Percentiles rank a stretch among this genome's conserved stretches.
Evolutionary conservation across 1,284 basidiomycete genomes (phyloP).

Genomic region (Cutaneotrichosporon mucoides): DNA sequence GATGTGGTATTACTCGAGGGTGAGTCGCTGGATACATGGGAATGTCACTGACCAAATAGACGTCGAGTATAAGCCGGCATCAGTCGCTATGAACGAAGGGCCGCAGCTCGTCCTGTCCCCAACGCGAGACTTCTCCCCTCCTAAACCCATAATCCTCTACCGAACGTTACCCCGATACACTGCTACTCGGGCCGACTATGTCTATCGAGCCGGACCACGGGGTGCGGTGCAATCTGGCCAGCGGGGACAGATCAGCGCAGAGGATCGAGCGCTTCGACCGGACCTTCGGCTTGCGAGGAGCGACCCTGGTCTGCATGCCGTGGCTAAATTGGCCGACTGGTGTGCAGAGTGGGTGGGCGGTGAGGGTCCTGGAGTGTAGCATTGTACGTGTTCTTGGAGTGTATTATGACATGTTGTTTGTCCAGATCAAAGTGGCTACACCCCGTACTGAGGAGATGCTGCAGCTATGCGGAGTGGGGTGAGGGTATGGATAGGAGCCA

Average conservation of each 20-base stretch:
- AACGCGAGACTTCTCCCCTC: background rate
- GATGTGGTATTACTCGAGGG: slow-evolving; percentile 41
- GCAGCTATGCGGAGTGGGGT: no score
- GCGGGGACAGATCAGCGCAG: slow-evolving; percentile 6
- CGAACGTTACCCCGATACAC: slow-evolving; percentile 36
- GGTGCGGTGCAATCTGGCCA: background rate
- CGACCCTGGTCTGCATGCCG: slow-evolving; percentile 33
- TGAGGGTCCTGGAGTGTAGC: slow-evolving; percentile 16
- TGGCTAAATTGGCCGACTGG: slow-evolving; percentile 36
- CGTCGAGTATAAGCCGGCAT: slow-evolving; percentile 22
- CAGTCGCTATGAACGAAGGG: slow-evolving; percentile 19
- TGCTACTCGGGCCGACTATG: slow-evolving; percentile 23
- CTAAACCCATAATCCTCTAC: slow-evolving; percentile 30
- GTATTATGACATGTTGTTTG: background rate
- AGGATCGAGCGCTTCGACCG: slow-evolving; percentile 26
- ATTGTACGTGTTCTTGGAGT: background rate
- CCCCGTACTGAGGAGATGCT: no score
- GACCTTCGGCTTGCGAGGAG: slow-evolving; percentile 38
- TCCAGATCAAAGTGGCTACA: background rate
- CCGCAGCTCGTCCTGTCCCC: slow-evolving; percentile 29
- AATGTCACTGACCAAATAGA: slow-evolving; percentile 19
- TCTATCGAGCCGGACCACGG: slow-evolving; percentile 13
- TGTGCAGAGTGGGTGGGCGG: slow-evolving; percentile 40
- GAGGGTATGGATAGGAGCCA: no score
- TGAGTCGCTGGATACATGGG: slow-evolving; percentile 16